These are phyloP conservation scores for Albugo candida DNA, from an alignment of 352 stramenopile species.

Conservation along the genomic window DNA sequence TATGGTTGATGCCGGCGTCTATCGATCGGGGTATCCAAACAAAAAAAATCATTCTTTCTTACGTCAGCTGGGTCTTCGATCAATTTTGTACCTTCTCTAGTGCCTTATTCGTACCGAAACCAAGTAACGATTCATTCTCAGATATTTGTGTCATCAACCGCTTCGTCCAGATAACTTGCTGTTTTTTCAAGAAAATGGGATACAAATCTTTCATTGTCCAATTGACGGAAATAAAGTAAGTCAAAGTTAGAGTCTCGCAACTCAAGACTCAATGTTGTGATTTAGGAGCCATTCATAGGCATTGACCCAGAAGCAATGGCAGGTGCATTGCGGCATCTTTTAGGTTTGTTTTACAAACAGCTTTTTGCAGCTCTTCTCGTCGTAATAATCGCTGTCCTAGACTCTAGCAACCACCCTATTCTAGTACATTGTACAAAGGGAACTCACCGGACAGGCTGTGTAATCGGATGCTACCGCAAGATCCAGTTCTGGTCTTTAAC, in stretches of 20 bases:
- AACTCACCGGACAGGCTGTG: conserved; percentile 69
- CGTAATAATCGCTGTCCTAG: conserved; percentile 5
- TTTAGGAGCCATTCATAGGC: conserved; percentile 75
- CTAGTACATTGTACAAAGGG: conserved; percentile 79
- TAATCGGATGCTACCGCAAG: conserved; percentile 75
- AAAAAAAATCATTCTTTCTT: conserved; percentile 78
- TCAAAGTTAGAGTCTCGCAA: background rate
- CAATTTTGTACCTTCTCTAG: conserved; percentile 46
- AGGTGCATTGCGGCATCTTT: conserved; percentile 47
- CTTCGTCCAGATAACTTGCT: conserved; percentile 61
- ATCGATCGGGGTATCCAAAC: conserved; percentile 76
- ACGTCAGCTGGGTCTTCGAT: conserved; percentile 68
- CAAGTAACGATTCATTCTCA: background rate
- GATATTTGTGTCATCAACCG: conserved; percentile 67
- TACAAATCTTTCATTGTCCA: conserved; percentile 64
- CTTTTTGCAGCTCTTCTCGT: background rate
- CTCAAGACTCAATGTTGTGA: background rate
- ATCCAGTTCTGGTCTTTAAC: conserved; percentile 76
- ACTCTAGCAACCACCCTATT: conserved; percentile 75
- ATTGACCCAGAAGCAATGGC: conserved; percentile 72
- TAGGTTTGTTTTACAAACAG: conserved; percentile 19
- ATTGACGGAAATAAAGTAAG: conserved; percentile 78
- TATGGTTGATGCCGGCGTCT: conserved; percentile 75
- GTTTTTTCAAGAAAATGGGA: conserved; percentile 69
- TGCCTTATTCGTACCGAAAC: background rate